phyloP scores from a whole-genome alignment of 1,139 yeast species.

The Sugiyamaella grinbergsii region DNA sequence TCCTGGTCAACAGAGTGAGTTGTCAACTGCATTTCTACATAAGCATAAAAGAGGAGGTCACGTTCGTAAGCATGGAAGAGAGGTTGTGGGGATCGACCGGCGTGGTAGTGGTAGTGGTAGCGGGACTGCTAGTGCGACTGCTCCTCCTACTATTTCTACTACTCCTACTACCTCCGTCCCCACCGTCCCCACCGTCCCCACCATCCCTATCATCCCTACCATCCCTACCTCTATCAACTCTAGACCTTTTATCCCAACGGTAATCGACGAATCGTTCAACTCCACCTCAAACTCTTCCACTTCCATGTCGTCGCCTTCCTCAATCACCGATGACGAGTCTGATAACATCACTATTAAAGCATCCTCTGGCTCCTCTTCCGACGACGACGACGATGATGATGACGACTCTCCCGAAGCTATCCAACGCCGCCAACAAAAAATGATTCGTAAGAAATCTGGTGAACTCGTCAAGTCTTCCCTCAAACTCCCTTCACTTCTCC shows the following conservation, averaged over 20 bases:
- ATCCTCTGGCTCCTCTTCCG: slow-evolving; percentile 15
- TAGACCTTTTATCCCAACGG: slow-evolving; percentile 1
- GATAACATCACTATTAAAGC: slow-evolving; percentile 19
- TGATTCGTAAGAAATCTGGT: slow-evolving; percentile 75
- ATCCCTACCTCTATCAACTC: slow-evolving; percentile 5
- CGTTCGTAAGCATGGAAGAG: slow-evolving; percentile 16
- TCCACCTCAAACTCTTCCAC: neutral
- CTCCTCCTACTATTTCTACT: neutral
- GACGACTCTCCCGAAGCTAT: slow-evolving; percentile 19
- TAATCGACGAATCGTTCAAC: neutral
- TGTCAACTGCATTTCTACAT: slow-evolving; percentile 27
- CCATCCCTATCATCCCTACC: no score
- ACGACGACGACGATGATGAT: slow-evolving; percentile 2
- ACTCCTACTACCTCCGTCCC: neutral
- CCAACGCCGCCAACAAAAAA: slow-evolving; percentile 23
- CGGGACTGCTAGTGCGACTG: neutral
- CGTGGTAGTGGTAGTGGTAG: neutral
- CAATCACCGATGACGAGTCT: slow-evolving; percentile 9
- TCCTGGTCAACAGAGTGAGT: slow-evolving; percentile 22
- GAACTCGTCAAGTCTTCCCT: slow-evolving; percentile 77
- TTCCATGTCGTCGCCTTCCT: neutral
- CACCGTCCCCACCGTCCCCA: neutral
- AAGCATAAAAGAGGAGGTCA: slow-evolving; percentile 25
- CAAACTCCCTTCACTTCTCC: slow-evolving; percentile 52
- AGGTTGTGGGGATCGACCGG: neutral